Evolutionary conservation across 1,139 yeast genomes (phyloP), one percentile per base, ranked within the genome.

Genomic region (Nadsonia commutata): DNA sequence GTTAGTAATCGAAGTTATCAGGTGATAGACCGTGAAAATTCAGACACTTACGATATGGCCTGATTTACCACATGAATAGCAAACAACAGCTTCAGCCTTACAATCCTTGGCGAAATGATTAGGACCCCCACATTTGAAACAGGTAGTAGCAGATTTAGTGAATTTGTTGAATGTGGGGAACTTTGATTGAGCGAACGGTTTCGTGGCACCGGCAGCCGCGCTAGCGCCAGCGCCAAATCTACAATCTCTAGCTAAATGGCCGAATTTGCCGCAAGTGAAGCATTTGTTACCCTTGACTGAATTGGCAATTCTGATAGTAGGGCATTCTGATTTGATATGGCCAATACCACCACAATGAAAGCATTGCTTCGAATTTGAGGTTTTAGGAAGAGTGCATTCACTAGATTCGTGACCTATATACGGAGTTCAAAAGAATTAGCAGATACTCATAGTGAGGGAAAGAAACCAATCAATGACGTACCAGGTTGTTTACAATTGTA

Each of bases 31-130:
- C n/a, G n/a, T n/a, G n/a, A n/a, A n/a, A n/a, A n/a, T 22, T 22
- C 11, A 22, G 7, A 16, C n/a, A 27, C 33, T 9, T 27, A 27
- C 33, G 56, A 82, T 76, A 67, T 83, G 95, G 46, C 94, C 94
- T 48, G 74, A 69, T 66, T 79, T 78, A 55, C 94, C 94, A 65
- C 95, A 83, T 48, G 86, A 81, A 70, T 82, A 83, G 66, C 95
- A 83, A 66, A 81, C 82, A 62, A 79, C 76, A 40, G 67, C 72
- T 50, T 72, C 71, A 49, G 85, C 86, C 65, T 80, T 84, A 65
- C 95, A 84, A 64, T 83, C 94, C 67, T 85, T 80, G 50, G 94
- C 94, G 66, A 78, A 80, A 64, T 84, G 95, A 76, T 83, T 83
- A 60, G 93, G 88, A 51, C 93, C 94, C 57, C 94, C 94, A 64